These are phyloP conservation scores for Monsonia emarginata DNA, from an alignment of 441 rosid genomes.

Conservation along the genomic window DNA sequence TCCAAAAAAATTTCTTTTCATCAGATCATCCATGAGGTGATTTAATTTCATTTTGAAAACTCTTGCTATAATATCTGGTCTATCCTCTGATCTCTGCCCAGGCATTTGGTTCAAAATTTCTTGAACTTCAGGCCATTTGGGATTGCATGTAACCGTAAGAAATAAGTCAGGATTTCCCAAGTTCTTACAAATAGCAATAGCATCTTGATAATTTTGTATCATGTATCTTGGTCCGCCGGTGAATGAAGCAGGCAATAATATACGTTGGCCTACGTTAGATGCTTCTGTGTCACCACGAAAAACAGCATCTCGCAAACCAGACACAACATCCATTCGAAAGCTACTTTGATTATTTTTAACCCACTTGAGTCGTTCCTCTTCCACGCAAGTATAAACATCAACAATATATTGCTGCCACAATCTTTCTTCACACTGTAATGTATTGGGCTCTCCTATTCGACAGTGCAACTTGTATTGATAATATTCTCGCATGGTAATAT, in stretches of 20 bases:
- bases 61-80: background rate
- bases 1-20: background rate
- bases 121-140: conserved; percentile 5
- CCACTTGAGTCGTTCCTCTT: background rate
- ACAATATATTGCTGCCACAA: background rate
- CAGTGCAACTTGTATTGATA: background rate
- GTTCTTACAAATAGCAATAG: background rate
- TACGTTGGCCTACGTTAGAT: background rate
- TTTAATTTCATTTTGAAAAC: background rate
- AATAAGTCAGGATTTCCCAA: background rate
- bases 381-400: background rate
- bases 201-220: conserved; percentile 13
- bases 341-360: background rate
- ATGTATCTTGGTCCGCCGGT: background rate
- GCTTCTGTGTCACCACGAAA: conserved; percentile 4
- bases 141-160: background rate
- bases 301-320: background rate
- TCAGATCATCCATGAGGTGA: background rate
- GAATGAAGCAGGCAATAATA: background rate
- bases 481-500: background rate
- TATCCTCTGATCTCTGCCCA: conserved; percentile 5
- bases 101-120: background rate
- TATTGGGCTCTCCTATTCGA: background rate
- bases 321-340: background rate
- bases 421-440: background rate